Base-by-base conservation (phyloP, 441 rosid species). In the Corymbia citriodora region DNA sequence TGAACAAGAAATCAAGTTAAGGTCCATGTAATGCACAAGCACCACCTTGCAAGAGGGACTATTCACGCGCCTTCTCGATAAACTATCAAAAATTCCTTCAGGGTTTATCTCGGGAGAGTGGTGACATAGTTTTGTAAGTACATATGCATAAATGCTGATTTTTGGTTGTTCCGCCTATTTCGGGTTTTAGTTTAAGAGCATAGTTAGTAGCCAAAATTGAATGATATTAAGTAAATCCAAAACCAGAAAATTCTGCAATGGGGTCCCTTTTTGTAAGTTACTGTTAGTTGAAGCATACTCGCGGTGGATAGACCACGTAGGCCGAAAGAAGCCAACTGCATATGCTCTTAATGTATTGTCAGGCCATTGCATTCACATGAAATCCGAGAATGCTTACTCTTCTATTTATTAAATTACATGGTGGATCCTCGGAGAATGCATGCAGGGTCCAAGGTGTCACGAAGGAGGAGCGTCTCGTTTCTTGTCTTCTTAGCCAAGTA, bases 401-500 rank as follows among this genome's bases (percentile, higher is more conserved):
- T 40, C 85, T 48, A 48, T 23, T 29, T 14, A 14, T 79, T 79
- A 79, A 79, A 79, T 79, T 45, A 79, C 85, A 48, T 79, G 52
- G 85, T 79, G 52, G 85, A 79, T 23, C 85, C 85, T 7, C 52
- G 85, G 52, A 7, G 18, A 23, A 79, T 89, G 65, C 61, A 81
- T 74, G 87, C 79, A 53, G 50, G 14, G 50, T 70, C 55, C 87
- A 29, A 89, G 87, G 87, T 54, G 70, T 81, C 90, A 1, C 65
- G 19, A 89, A 33, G 74, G 55, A 68, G 63, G 57, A 14, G 74
- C 57, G 61, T 74, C 19, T 52, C 25, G 25, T 89, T 81, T 79
- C 90, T 88, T 88, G 90, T 88, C 90, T 89, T 89, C 55, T 31
- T 89, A 45, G 90, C 90, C 87, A 89, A 54, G 87, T 72, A 89